Conservation (phyloP, 2,329 filamentous ascomycete species). For the Fonsecaea monophora region DNA sequence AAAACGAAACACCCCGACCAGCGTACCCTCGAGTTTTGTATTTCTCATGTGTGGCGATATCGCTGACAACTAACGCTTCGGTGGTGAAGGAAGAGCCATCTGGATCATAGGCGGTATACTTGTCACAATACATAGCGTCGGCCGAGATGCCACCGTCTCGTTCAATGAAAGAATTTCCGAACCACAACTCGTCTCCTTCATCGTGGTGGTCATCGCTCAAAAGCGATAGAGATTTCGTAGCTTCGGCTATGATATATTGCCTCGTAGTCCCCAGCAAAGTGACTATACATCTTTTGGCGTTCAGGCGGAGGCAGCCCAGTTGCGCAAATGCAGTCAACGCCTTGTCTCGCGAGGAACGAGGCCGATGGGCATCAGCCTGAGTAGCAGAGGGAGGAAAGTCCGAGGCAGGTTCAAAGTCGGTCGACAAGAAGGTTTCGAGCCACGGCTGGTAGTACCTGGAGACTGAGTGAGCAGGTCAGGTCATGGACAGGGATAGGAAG, state of each 20-base stretch:
- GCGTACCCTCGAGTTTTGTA: constrained; percentile 50
- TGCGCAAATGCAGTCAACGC: constrained; percentile 60
- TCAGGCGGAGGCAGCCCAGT: constrained; percentile 54
- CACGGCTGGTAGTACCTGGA: constrained; percentile 35
- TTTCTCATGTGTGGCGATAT: constrained; percentile 49
- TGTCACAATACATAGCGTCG: constrained; percentile 37
- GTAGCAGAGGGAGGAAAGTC: constrained; percentile 26
- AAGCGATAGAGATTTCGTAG: constrained; percentile 53
- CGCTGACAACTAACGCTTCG: constrained; percentile 45
- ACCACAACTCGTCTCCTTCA: constrained; percentile 42
- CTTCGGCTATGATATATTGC: constrained; percentile 61
- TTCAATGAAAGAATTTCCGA: constrained; percentile 44
- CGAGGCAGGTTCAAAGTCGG: constrained; percentile 33
- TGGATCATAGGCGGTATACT: constrained; percentile 27
- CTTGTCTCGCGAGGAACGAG: constrained; percentile 44
- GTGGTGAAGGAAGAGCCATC: constrained; percentile 33
- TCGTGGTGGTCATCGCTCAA: constrained; percentile 41
- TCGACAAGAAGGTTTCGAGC: constrained; percentile 40
- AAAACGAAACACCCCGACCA: constrained; percentile 53
- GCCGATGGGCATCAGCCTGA: constrained; percentile 25
- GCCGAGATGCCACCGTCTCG: constrained; percentile 43
- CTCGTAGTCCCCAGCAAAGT: constrained; percentile 59
- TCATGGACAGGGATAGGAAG: background rate
- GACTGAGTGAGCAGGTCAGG: background rate
- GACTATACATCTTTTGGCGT: constrained; percentile 54